These are phyloP conservation scores for Paramecium sexaurelia DNA, from an alignment of 73 alveolate species.

Conservation along the genomic window DNA sequence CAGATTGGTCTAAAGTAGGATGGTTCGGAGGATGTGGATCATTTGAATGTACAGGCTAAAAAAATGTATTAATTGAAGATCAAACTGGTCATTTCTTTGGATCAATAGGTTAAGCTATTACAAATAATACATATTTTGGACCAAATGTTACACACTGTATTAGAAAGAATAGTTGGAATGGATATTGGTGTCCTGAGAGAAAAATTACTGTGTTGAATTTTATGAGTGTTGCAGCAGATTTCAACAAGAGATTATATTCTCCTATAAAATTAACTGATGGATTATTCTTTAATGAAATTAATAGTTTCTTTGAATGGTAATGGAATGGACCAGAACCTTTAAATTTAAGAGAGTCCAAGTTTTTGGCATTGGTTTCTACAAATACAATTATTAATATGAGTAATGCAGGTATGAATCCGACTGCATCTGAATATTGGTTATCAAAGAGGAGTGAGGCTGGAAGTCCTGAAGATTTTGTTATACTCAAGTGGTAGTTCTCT, in stretches of 20 bases:
- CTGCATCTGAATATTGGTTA: constrained; percentile 45
- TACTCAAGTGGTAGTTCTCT: constrained; percentile 19
- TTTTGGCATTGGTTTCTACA: neutral
- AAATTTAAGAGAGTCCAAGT: constrained; percentile 60
- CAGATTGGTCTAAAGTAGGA: constrained; percentile 34
- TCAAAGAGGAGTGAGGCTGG: constrained; percentile 15
- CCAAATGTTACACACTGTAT: constrained; percentile 51
- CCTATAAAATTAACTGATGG: constrained; percentile 67
- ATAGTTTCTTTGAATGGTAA: constrained; percentile 54
- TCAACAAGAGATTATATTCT: constrained; percentile 56
- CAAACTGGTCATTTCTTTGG: constrained; percentile 52
- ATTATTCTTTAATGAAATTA: constrained; percentile 60
- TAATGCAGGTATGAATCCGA: constrained; percentile 63
- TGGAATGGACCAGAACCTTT: constrained; percentile 71
- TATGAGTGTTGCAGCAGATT: constrained; percentile 62
- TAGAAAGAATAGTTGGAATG: constrained; percentile 26
- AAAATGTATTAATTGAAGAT: constrained; percentile 52
- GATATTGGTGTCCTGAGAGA: constrained; percentile 48
- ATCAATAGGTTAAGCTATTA: constrained; percentile 31
- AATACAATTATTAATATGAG: constrained; percentile 35
- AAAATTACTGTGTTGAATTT: neutral
- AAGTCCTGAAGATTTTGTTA: constrained; percentile 44
- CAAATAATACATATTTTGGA: constrained; percentile 46
- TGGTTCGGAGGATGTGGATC: constrained; percentile 73
- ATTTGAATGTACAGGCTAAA: constrained; percentile 63